These are phyloP conservation scores for Boletus subcaerulescens DNA, from an alignment of 768 basidiomycete species.

Conservation along the genomic window DNA sequence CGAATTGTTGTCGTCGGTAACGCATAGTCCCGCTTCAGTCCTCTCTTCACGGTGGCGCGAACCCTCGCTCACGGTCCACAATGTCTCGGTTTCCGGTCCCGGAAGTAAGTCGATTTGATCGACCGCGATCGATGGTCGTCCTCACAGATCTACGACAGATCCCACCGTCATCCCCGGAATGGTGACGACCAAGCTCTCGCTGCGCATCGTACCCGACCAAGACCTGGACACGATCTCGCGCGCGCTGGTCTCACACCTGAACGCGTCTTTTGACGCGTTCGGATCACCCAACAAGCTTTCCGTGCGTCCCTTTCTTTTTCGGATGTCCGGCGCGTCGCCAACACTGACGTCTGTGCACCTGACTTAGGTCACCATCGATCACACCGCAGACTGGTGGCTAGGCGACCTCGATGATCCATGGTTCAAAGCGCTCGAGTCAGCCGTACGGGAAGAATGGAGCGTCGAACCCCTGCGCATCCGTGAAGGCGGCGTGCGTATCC, in stretches of 20 bases:
- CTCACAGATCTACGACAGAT: slow-evolving; percentile 40
- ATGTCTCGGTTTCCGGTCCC: slow-evolving; percentile 77
- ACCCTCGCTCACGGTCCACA: slow-evolving; percentile 87
- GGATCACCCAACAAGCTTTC: slow-evolving; percentile 69
- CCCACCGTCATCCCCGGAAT: slow-evolving; percentile 85
- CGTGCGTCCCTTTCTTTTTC: slow-evolving; percentile 37
- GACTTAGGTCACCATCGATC: slow-evolving; percentile 68
- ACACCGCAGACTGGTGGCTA: slow-evolving; percentile 95
- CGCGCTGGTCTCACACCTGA: slow-evolving; percentile 57
- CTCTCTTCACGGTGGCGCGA: slow-evolving; percentile 84
- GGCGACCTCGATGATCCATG: slow-evolving; percentile 81
- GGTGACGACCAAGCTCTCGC: slow-evolving; percentile 81
- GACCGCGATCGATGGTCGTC: not conserved
- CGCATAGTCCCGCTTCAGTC: slow-evolving; percentile 62
- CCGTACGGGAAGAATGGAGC: slow-evolving; percentile 86
- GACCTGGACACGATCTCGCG: slow-evolving; percentile 65
- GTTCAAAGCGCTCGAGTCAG: slow-evolving; percentile 82
- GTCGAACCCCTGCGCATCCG: slow-evolving; percentile 81
- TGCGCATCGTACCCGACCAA: slow-evolving; percentile 96
- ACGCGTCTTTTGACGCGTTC: slow-evolving; percentile 53
- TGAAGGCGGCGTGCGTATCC: slow-evolving; percentile 79
- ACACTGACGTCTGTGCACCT: not conserved
- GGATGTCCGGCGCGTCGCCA: no score
- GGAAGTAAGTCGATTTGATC: slow-evolving; percentile 48
- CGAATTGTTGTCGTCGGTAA: slow-evolving; percentile 63